phyloP scores from a whole-genome alignment of 345 rosid genomes.

The Euphorbia lathyris region DNA sequence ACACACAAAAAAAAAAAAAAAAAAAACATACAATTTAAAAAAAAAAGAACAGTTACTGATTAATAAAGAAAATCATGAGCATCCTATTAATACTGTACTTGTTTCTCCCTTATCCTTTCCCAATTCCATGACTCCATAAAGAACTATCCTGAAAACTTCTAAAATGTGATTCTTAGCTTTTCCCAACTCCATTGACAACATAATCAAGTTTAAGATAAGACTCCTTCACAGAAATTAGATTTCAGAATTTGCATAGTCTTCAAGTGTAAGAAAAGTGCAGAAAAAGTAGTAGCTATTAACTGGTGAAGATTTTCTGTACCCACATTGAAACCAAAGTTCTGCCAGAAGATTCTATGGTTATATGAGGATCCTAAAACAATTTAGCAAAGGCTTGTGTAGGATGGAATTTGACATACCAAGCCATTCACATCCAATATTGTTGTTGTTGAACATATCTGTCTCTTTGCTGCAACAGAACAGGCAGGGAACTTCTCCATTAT shows the following conservation, averaged over 20 bases:
- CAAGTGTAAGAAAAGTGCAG: not conserved
- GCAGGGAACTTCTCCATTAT: constrained; percentile 84
- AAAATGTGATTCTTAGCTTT: not conserved
- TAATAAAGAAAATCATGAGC: constrained; percentile 1
- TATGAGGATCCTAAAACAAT: not conserved
- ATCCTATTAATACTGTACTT: not conserved
- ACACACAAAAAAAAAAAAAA: not conserved
- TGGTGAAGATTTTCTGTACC: not conserved
- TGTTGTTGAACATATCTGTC: constrained; percentile 68
- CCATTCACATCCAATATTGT: constrained; percentile 91
- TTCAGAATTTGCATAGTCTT: not conserved
- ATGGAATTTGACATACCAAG: constrained; percentile 52
- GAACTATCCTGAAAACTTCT: not conserved
- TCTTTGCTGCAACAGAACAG: constrained; percentile 87
- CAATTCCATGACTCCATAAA: not conserved
- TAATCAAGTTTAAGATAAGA: not conserved
- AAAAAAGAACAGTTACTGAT: not conserved
- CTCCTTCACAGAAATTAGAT: not conserved
- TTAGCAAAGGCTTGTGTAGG: constrained; percentile 13
- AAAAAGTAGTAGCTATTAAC: not conserved
- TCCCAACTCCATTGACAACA: constrained; percentile 4
- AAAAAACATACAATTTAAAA: no score
- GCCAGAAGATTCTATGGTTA: not conserved
- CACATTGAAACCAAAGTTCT: constrained; percentile 12
- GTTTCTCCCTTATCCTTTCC: constrained; percentile 1